Evolutionary conservation across 345 rosid genomes (phyloP).

Genomic region (Euphorbia peplus): DNA sequence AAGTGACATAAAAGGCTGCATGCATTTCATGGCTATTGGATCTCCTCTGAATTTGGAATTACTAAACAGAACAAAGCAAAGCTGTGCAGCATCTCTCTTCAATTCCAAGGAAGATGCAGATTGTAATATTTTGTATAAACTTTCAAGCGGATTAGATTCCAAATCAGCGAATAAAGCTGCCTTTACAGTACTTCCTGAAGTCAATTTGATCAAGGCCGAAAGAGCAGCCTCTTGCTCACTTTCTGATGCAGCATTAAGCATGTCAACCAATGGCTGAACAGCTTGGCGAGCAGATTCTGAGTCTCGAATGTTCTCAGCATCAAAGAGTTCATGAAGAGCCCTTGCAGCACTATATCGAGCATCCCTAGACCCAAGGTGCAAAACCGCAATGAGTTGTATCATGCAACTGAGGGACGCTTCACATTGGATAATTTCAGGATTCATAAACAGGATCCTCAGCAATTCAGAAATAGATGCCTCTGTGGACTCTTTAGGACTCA

Average conservation of each 20-base stretch:
- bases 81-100: slow-evolving; percentile 70
- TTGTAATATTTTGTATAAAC: slow-evolving; percentile 53
- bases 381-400: slow-evolving; percentile 84
- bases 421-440: slow-evolving; percentile 61
- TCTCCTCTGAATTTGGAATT: slow-evolving; percentile 48
- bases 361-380: slow-evolving; percentile 68
- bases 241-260: slow-evolving; percentile 67
- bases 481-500: slow-evolving; percentile 78
- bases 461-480: slow-evolving; percentile 71
- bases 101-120: slow-evolving; percentile 62
- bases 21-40: slow-evolving; percentile 57
- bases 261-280: slow-evolving; percentile 77
- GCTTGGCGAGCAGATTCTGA: slow-evolving; percentile 76
- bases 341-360: slow-evolving; percentile 81
- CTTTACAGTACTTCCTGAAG: slow-evolving; percentile 52
- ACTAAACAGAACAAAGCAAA: slow-evolving; percentile 60
- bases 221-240: slow-evolving; percentile 77
- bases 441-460: slow-evolving; percentile 64
- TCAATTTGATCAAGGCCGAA: slow-evolving; percentile 64
- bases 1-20: slow-evolving; percentile 56
- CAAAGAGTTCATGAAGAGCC: slow-evolving; percentile 73
- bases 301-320: slow-evolving; percentile 63
- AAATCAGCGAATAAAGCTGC: slow-evolving; percentile 46
- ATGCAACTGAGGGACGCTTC: slow-evolving; percentile 65
- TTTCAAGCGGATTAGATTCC: slow-evolving; percentile 63